Base-by-base conservation (phyloP, 2,329 filamentous ascomycete species). In the Diaporthe citriasiana region DNA sequence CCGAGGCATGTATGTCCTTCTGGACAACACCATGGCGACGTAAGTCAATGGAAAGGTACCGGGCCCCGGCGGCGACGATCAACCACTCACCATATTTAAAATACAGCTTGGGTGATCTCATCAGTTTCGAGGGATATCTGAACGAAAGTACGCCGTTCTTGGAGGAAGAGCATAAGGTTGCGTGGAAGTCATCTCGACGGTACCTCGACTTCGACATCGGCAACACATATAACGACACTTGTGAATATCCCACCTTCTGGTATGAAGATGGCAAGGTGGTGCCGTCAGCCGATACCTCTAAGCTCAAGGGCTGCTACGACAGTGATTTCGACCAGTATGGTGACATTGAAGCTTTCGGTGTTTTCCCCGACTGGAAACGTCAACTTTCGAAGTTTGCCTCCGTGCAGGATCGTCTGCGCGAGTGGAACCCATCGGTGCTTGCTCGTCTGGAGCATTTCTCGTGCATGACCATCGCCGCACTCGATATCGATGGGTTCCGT, bases 21-120 rank as follows among this genome's bases (percentile, higher is more conserved):
- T 93, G 74, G 91, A 93, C 79, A 92, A 92, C 78, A 93, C 91
- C 2, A 87, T 93, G 79, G 87, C 89, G 59, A 92, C 90, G 76
- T 78, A 56, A 74, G 72, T 75, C 38, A 75, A 13, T 19, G 6
- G 25, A 42, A 45, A n/a, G 10, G 33, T 22, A 38, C 13, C 30
- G 19, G 19, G n/a, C 53, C 15, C 40, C 17, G 10, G 9, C 19
- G 8, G 25, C n/a, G 22, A 40, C 50, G 63, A 53, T 68, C 63
- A 68, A 42, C 27, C 27, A 45, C 72, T 76, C 42, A 74, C 70
- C 70, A 57, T 22, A 33, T 35, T 65, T 75, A 70, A 75, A 63
- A 42, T 53, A 15, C 47, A 79, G 78, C n/a, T 85, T 92, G 86
- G 87, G 89, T 70, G 89, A 92, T 77, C 83, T 92, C 68, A 86